A percentile compares a stretch with the other conserved stretches of the same genome.
Conservation (phyloP, 257 asterid species). For the Perilla frutescens region DNA sequence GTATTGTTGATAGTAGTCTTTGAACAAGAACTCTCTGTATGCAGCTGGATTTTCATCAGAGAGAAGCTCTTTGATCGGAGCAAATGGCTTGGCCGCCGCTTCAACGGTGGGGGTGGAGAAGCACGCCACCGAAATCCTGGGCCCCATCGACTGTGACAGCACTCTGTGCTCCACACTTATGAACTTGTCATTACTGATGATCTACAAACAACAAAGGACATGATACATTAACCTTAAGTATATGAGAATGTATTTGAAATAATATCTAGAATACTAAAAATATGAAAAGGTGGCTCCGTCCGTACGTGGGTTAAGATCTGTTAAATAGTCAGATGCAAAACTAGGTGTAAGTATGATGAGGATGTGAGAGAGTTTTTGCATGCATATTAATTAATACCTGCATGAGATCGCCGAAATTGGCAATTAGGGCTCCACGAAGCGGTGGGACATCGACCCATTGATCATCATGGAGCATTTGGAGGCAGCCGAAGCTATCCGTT, state of each 20-base stretch:
- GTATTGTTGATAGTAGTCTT: conserved; percentile 28
- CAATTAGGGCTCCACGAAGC: conserved; percentile 37
- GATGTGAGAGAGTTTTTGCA: too few species aligned
- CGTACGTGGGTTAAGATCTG: too few species aligned
- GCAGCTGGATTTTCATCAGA: conserved; percentile 27
- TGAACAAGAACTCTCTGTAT: conserved; percentile 39
- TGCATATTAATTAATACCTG: conserved; percentile 21
- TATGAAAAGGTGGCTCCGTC: too few species aligned
- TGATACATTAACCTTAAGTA: too few species aligned
- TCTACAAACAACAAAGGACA: conserved; percentile 14
- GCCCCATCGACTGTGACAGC: conserved; percentile 42
- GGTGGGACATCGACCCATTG: conserved; percentile 51
- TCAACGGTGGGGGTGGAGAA: conserved; percentile 40
- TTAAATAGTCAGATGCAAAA: too few species aligned
- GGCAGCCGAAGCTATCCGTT: conserved; percentile 47
- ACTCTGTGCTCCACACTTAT: conserved; percentile 52
- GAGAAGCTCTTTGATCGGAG: conserved; percentile 41
- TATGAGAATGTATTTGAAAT: too few species aligned
- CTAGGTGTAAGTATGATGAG: too few species aligned
- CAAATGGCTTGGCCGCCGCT: conserved; percentile 39
- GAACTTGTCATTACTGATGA: conserved; percentile 48
- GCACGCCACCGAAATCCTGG: conserved; percentile 46
- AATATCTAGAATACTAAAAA: too few species aligned
- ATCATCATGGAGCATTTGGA: conserved; percentile 40
- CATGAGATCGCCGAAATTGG: conserved; percentile 49